These are phyloP conservation scores for Xeromyces bisporus DNA, from an alignment of 495 filamentous ascomycete species.

Conservation along the genomic window DNA sequence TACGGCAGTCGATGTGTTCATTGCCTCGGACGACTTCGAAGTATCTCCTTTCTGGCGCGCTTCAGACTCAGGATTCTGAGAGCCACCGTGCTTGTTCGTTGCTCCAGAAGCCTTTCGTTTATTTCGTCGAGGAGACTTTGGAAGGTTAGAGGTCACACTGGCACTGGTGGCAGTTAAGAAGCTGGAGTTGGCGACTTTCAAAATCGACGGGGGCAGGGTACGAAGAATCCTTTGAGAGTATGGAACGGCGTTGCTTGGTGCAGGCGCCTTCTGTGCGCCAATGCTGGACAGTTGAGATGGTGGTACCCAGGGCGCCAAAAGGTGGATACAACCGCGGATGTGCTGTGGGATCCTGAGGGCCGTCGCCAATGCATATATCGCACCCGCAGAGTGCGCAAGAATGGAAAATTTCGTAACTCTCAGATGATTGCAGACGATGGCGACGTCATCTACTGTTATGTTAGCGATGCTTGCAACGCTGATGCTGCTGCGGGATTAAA, in stretches of 20 bases:
- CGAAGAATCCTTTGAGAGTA: slow-evolving; percentile 84
- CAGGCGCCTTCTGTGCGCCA: slow-evolving; percentile 52
- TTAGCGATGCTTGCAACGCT: slow-evolving; percentile 3
- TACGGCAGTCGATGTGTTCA: slow-evolving; percentile 8
- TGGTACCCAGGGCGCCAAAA: slow-evolving; percentile 94
- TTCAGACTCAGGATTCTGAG: slow-evolving; percentile 41
- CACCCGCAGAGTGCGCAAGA: slow-evolving; percentile 91
- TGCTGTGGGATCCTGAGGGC: slow-evolving; percentile 91
- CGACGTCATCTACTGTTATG: slow-evolving; percentile 62
- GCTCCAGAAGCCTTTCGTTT: slow-evolving; percentile 41
- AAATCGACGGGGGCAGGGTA: slow-evolving; percentile 74
- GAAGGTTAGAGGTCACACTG: slow-evolving; percentile 69
- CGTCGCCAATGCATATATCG: slow-evolving; percentile 93
- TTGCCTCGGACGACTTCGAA: slow-evolving; percentile 6
- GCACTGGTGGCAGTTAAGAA: slow-evolving; percentile 88
- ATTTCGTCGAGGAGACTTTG: slow-evolving; percentile 47
- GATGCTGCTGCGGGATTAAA: neutral
- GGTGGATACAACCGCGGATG: slow-evolving; percentile 85
- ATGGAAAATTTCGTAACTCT: slow-evolving; percentile 95
- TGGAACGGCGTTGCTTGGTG: slow-evolving; percentile 69
- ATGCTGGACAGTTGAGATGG: slow-evolving; percentile 88
- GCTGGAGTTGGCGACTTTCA: slow-evolving; percentile 85
- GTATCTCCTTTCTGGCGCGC: slow-evolving; percentile 30
- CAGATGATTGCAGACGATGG: slow-evolving; percentile 80
- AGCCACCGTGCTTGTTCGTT: slow-evolving; percentile 3